Evolutionary conservation across 305 asterid species (phyloP).

Genomic region (Fraxinus paxiana): DNA sequence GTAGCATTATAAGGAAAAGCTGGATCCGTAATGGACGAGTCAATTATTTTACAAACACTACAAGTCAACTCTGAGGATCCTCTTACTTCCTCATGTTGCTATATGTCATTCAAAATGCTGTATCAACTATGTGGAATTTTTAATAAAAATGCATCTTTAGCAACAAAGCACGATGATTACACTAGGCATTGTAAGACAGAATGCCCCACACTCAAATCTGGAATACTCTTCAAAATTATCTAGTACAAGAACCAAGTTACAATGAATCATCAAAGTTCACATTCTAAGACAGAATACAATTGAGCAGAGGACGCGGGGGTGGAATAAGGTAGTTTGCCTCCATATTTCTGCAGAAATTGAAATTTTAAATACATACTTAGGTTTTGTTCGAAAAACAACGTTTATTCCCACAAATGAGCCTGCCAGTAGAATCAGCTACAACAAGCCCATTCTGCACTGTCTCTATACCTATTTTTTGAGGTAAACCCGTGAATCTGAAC

Average conservation of each 20-base stretch:
- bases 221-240: background rate
- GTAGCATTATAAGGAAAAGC: background rate
- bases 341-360: background rate
- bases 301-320: background rate
- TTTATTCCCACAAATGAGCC: background rate
- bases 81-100: slow-evolving; percentile 5
- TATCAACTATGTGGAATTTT: background rate
- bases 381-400: background rate
- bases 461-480: background rate
- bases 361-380: background rate
- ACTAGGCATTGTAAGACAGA: background rate
- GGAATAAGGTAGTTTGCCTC: background rate
- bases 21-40: background rate
- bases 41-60: background rate
- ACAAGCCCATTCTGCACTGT: background rate
- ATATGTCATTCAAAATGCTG: slow-evolving; percentile 2
- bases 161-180: background rate
- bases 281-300: background rate
- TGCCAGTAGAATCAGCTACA: background rate
- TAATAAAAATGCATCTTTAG: background rate
- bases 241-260: background rate
- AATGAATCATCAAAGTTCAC: background rate
- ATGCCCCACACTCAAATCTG: background rate
- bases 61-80: background rate
- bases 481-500: background rate